A percentile compares a stretch with the other conserved stretches of the same genome.
Conservation (phyloP, 176 grass and related monocot species). For the Musa schizocarpa region DNA sequence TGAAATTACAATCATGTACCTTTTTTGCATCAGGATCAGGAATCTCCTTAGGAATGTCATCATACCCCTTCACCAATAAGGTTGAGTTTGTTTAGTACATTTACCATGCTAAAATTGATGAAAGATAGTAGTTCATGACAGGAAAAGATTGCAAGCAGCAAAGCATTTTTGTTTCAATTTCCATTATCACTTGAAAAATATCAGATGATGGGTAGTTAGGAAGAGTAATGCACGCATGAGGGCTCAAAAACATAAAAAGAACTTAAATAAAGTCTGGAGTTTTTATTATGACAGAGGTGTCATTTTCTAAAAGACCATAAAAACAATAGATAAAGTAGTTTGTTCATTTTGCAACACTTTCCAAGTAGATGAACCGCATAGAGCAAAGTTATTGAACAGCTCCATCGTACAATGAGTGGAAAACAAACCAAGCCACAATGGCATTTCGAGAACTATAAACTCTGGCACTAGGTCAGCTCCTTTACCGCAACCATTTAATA, state of each 20-base stretch:
- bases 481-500: neutral
- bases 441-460: too few species aligned
- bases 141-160: neutral
- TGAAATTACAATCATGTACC: conserved; percentile 22
- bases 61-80: conserved; percentile 43
- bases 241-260: neutral
- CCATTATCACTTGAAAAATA: neutral
- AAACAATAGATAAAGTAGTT: too few species aligned
- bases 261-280: neutral
- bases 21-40: conserved; percentile 47
- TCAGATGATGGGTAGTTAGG: neutral
- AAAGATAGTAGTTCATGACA: neutral
- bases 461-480: too few species aligned
- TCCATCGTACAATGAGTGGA: too few species aligned
- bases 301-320: too few species aligned
- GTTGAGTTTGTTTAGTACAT: neutral
- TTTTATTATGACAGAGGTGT: too few species aligned
- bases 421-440: too few species aligned
- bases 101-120: neutral
- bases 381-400: too few species aligned
- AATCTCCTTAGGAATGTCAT: conserved; percentile 65
- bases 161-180: too few species aligned
- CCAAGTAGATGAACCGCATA: too few species aligned
- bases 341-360: too few species aligned
- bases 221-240: neutral